Percentiles rank a stretch among this genome's conserved stretches.
Evolutionary conservation across 139 green algal species (phyloP).

Genomic region (Gonium pectorale): DNA sequence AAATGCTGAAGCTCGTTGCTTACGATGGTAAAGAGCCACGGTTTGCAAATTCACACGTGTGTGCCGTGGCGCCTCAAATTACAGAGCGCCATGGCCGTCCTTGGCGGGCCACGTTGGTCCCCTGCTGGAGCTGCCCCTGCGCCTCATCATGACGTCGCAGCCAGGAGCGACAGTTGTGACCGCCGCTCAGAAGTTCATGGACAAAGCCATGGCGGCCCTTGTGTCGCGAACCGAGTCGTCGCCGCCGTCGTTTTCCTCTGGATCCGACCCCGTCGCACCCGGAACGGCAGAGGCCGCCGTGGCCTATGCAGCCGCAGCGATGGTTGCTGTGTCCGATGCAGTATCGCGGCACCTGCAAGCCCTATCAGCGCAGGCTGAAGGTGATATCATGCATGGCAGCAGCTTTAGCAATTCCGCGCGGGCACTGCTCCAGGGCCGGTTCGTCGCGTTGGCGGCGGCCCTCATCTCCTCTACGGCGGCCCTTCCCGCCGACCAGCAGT

Average conservation of each 20-base stretch:
- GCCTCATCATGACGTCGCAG: constrained; percentile 27
- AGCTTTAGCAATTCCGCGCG: not conserved
- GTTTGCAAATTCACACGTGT: too few species aligned
- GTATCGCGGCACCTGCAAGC: not conserved
- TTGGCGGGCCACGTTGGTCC: not conserved
- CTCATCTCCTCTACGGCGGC: not conserved
- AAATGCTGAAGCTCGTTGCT: too few species aligned
- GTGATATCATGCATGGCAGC: too few species aligned
- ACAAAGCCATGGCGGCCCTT: not conserved
- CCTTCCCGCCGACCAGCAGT: too few species aligned
- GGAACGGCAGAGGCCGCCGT: not conserved
- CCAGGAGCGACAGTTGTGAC: not conserved
- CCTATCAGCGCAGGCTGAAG: not conserved
- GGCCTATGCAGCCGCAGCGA: not conserved
- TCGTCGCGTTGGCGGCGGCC: not conserved
- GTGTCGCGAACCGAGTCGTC: not conserved
- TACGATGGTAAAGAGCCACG: too few species aligned
- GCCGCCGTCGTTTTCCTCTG: too few species aligned
- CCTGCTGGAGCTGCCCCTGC: constrained; percentile 37
- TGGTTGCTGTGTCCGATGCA: not conserved
- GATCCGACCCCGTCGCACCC: not conserved
- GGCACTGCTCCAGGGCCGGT: not conserved
- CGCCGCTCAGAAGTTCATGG: constrained; percentile 39
- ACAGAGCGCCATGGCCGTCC: not conserved
- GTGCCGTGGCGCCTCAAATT: too few species aligned